Evolutionary conservation across 257 asterid species (phyloP), one percentile per base, ranked within the genome.

Genomic region (Salvia miltiorrhiza): DNA sequence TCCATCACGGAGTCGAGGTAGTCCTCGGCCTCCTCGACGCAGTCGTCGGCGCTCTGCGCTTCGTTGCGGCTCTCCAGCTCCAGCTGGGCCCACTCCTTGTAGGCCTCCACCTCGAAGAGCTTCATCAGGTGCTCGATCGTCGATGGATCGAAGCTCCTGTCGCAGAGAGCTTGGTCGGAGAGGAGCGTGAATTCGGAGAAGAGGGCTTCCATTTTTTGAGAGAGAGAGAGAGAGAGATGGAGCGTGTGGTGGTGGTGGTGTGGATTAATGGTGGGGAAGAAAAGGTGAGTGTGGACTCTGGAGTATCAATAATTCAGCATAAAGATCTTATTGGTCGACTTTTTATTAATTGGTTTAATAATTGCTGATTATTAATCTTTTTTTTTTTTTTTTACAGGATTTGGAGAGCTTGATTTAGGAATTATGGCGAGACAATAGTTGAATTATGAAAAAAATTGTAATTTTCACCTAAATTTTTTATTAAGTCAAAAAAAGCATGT

Each of bases 71-170:
- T 70, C 28, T 86, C 88, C 20, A 88, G 85, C 77, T 93, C 96
- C 62, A 84, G 83, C 56, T 86, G 77, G 7, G 96, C 97, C 98
- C 98, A 90, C 4, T 95, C 97, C 77, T 79, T 86, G 89, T 88
- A 90, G 4, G 92, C 82, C 59, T 93, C 98, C 24, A 90, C 67
- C 74, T 90, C 98, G 69, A 93, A 93, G 23, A 93, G 89, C 32
- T 77, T 88, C 88, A 88, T 76, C 37, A 93, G 93, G 41, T 84
- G 84, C 67, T 90, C 96, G 20, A 88, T 84, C 47, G 88, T 76
- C 24, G 87, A 76, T 0, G 96, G 96, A 50, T 93, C 95, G 74
- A 93, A 90, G 65, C 7, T 82, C 83, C 80, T 87, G 89, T 90
- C 92, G 65, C 62, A 58, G 1, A 90, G 92, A 45, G 97, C 83